These are phyloP conservation scores for Neopestalotiopsis sp. DNA, from an alignment of 2,329 filamentous ascomycete species.

Conservation along the genomic window DNA sequence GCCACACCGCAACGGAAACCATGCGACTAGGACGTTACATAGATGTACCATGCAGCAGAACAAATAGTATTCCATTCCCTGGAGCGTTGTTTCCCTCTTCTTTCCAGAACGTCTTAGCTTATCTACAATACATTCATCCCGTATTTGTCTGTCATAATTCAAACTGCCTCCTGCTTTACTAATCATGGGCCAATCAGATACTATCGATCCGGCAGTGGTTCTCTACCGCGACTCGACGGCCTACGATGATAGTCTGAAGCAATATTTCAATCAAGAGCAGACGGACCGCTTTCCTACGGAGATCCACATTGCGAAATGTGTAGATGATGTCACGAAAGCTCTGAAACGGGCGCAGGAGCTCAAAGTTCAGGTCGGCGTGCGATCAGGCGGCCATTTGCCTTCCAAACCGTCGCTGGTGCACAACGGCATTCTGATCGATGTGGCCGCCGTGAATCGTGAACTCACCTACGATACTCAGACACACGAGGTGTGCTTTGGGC, in stretches of 20 bases:
- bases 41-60: no score
- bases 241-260: constrained; percentile 2
- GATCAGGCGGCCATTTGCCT: constrained; percentile 27
- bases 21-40: no score
- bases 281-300: constrained; percentile 7
- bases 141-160: background rate
- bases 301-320: constrained; percentile 1
- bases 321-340: constrained; percentile 2
- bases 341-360: constrained; percentile 13
- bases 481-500: constrained; percentile 23
- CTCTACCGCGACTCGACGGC: constrained; percentile 6
- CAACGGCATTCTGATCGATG: constrained; percentile 27
- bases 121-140: background rate
- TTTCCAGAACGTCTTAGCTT: no score
- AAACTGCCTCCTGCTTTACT: background rate
- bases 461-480: constrained; percentile 24
- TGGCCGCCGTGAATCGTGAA: constrained; percentile 21
- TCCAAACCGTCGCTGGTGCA: constrained; percentile 22
- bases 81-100: background rate
- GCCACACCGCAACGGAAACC: no score
- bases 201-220: background rate
- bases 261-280: constrained; percentile 7
- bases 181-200: background rate
- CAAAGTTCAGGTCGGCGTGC: constrained; percentile 20
- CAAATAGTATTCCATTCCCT: background rate